phyloP scores from a whole-genome alignment of 139 green algal genomes.

The Coccomyxa sp. region DNA sequence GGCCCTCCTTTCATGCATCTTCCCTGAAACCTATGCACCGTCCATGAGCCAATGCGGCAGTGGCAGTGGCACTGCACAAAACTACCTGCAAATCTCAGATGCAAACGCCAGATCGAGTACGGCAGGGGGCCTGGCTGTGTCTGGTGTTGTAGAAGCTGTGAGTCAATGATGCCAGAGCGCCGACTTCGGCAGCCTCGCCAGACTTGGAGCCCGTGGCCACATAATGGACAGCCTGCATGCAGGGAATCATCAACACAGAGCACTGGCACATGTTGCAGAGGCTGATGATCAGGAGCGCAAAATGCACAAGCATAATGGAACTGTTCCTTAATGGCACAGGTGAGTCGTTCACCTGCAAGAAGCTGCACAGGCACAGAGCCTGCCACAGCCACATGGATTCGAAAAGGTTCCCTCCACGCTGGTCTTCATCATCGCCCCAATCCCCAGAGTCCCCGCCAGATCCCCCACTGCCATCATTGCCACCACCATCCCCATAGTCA shows the following conservation, averaged over 20 bases:
- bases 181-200: neutral
- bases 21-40: no score
- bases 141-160: neutral
- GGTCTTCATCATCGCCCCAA: neutral
- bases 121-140: no score
- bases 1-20: no score
- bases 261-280: neutral
- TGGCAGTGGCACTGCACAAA: no score
- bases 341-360: neutral
- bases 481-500: neutral
- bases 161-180: neutral
- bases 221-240: neutral
- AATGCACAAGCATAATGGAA: neutral
- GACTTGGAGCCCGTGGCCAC: neutral
- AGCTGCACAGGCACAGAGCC: neutral
- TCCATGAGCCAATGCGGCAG: no score
- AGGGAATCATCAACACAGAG: no score
- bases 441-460: neutral
- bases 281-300: neutral
- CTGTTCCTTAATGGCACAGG: neutral
- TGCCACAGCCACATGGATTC: neutral
- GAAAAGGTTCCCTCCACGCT: neutral
- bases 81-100: no score
- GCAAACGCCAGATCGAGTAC: no score
- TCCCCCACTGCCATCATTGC: neutral